Conservation (phyloP, 768 basidiomycete genomes). For the Tricholomella constricta region DNA sequence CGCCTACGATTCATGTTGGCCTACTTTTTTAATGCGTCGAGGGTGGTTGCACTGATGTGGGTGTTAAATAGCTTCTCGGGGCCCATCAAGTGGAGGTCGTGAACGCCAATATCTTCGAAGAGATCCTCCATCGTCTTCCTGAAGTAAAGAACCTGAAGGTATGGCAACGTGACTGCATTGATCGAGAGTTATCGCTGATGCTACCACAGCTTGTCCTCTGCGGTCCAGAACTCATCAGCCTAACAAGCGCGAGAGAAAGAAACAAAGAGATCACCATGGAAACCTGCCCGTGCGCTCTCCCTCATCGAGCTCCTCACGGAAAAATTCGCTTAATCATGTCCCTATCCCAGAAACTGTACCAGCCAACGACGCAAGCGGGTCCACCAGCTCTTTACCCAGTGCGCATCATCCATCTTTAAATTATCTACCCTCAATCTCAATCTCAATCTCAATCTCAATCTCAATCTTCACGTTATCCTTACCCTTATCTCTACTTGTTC, state of each 20-base stretch:
- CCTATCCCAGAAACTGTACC: slow-evolving; percentile 26
- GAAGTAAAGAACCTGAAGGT: slow-evolving; percentile 31
- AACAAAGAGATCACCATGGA: slow-evolving; percentile 24
- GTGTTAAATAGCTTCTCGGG: slow-evolving; percentile 26
- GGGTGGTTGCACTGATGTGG: neutral
- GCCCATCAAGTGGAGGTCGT: slow-evolving; percentile 24
- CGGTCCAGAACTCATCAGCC: slow-evolving; percentile 3
- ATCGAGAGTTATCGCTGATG: too few relatives aligned
- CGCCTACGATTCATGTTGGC: slow-evolving; percentile 23
- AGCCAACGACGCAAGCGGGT: slow-evolving; percentile 24
- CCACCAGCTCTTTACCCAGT: slow-evolving; percentile 28
- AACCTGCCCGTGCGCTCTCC: slow-evolving; percentile 29
- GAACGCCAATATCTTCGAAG: slow-evolving; percentile 29
- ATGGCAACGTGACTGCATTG: too few relatives aligned
- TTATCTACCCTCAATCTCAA: neutral
- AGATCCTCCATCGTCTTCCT: slow-evolving; percentile 37
- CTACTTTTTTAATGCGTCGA: neutral
- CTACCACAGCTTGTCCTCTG: slow-evolving; percentile 14
- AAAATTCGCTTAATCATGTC: neutral
- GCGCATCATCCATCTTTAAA: neutral
- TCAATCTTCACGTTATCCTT: neutral
- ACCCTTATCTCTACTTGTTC: too few relatives aligned
- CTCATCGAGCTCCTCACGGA: neutral
- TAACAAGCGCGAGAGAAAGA: neutral
- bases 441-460: too few relatives aligned